Percentiles rank a stretch among this genome's conserved stretches.
Evolutionary conservation across 2,329 filamentous ascomycete genomes (phyloP).

Genomic region (Monascus ruber): DNA sequence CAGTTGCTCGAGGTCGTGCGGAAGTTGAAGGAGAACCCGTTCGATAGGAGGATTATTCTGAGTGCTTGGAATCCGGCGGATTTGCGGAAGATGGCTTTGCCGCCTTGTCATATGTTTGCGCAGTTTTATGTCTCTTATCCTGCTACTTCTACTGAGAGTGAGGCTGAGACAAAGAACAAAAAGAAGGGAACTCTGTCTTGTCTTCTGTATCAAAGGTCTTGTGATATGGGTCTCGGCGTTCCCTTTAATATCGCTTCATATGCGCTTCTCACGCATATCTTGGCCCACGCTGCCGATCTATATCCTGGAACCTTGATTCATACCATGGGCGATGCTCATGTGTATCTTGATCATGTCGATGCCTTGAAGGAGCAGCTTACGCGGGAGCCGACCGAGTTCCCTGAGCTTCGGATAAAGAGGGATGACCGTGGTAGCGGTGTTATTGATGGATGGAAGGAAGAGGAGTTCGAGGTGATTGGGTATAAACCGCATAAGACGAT

Average conservation of each 20-base stretch:
- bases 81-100: constrained; percentile 75
- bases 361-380: constrained; percentile 70
- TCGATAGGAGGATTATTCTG: constrained; percentile 81
- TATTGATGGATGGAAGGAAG: constrained; percentile 81
- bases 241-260: constrained; percentile 98
- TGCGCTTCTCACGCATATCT: constrained; percentile 86
- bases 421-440: constrained; percentile 65
- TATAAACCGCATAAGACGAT: constrained; percentile 89
- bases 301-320: constrained; percentile 81
- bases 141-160: constrained; percentile 14
- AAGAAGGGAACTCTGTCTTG: constrained; percentile 67
- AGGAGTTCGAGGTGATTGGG: constrained; percentile 77
- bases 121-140: constrained; percentile 87
- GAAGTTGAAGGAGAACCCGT: constrained; percentile 73
- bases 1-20: constrained; percentile 83
- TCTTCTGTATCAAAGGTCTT: constrained; percentile 83
- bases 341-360: constrained; percentile 87
- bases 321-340: constrained; percentile 96
- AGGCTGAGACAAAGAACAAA: constrained; percentile 17
- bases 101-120: constrained; percentile 95
- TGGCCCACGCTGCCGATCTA: constrained; percentile 76
- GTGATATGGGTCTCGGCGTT: constrained; percentile 94
- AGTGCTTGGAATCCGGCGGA: constrained; percentile 90
- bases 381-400: constrained; percentile 71
- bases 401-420: constrained; percentile 59